Conservation (phyloP, 2,329 filamentous ascomycete species). For the Furcasterigmium furcatum region DNA sequence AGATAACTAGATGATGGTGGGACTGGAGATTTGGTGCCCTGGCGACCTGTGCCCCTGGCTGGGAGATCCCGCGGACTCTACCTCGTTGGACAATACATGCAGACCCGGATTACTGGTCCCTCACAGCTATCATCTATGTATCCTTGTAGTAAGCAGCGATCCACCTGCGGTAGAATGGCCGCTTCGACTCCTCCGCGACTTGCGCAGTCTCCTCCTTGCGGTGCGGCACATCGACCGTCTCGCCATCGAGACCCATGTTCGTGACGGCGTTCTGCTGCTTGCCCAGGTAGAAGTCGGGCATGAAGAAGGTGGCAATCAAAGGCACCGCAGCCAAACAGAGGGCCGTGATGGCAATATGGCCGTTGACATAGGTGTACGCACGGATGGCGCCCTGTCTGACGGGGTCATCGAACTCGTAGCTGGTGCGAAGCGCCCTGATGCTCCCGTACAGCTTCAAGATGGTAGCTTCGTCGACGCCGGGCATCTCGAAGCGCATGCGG, state of each 20-base stretch:
- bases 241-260: slow-evolving; percentile 26
- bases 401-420: slow-evolving; percentile 26
- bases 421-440: slow-evolving; percentile 26
- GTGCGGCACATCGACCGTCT: slow-evolving; percentile 18
- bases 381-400: slow-evolving; percentile 32
- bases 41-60: too few species aligned
- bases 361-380: slow-evolving; percentile 29
- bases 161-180: slow-evolving; percentile 6
- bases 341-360: slow-evolving; percentile 27
- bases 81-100: too few species aligned
- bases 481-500: slow-evolving; percentile 25
- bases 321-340: slow-evolving; percentile 25
- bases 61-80: too few species aligned
- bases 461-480: slow-evolving; percentile 16
- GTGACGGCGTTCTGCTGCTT: slow-evolving; percentile 29
- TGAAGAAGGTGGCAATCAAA: slow-evolving; percentile 30
- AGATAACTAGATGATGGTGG: too few species aligned
- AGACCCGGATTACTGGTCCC: too few species aligned
- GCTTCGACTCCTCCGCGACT: not conserved
- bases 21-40: too few species aligned
- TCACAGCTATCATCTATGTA: too few species aligned
- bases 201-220: not conserved
- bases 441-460: slow-evolving; percentile 27
- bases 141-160: slow-evolving; percentile 9
- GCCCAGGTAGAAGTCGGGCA: slow-evolving; percentile 35